Base-by-base conservation (phyloP, 768 basidiomycete species). In the Calocera viscosa region DNA sequence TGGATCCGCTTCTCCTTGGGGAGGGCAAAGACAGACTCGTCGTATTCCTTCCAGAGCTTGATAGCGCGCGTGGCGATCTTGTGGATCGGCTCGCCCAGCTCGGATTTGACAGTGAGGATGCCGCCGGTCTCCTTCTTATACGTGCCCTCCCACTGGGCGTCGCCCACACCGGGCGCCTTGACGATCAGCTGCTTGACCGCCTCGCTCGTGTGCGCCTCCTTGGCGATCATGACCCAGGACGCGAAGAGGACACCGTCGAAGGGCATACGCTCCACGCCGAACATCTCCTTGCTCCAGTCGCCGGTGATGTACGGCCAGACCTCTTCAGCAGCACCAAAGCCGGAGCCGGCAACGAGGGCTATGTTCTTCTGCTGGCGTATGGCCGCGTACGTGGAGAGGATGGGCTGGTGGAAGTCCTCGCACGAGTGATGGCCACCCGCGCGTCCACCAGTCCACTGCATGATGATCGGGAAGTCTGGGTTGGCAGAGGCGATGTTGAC, bases 391-490 rank as follows among this genome's bases (percentile, higher is more conserved):
- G 94, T 97, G 40, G 87, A 79, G 64, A 98, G 80, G 71, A 97
- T 85, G 0, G 96, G 95, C 76, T 94, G 93, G 73, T 97, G 95
- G 84, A 98, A 94, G 75, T 99, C 96, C 76, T 99, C 96, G 76
- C 87, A 98, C 1, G 91, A 94, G 79, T 98, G 96, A 72, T 99
- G 96, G 64, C 96, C 96, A 69, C 96, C 96, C 22, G 94, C 96
- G 71, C 96, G 92, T 38, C 96, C 96, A 72, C 96, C 96, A 64
- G 96, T 99, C 96, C 96, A 98, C 74, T 98, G 96, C 69, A 97
- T 80, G 77, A 99, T 94, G 77, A 99, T 86, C 10, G 96, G 95
- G 82, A 91, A 98, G 78, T 92, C 87, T 34, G 95, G 89, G 76
- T 97, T 94, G 65, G 92, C 83, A 39, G 89, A 83, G 32, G 95